These are phyloP conservation scores for Hyphopichia fennica DNA, from an alignment of 1,139 yeast genomes.

Conservation along the genomic window DNA sequence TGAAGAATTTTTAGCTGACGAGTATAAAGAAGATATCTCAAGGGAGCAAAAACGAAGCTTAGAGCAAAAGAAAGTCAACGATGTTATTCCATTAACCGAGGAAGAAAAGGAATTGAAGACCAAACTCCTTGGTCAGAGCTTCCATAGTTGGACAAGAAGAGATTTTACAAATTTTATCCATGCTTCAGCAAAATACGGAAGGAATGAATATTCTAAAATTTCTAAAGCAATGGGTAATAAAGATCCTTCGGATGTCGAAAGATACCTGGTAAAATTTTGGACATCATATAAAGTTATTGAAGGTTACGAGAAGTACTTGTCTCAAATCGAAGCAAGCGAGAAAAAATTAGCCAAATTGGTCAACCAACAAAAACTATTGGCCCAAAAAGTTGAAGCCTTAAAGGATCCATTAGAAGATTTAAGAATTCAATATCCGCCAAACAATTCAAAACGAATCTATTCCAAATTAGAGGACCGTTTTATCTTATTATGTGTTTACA, in stretches of 20 bases:
- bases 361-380: conserved; percentile 66
- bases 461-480: conserved; percentile 87
- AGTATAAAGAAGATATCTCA: conserved; percentile 35
- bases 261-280: conserved; percentile 78
- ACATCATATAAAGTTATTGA: conserved; percentile 66
- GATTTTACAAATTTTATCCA: conserved; percentile 87
- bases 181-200: conserved; percentile 77
- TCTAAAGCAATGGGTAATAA: conserved; percentile 69
- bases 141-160: conserved; percentile 79
- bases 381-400: conserved; percentile 60
- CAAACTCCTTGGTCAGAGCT: conserved; percentile 61
- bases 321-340: conserved; percentile 89
- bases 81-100: conserved; percentile 70
- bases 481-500: conserved; percentile 67
- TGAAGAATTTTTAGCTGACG: conserved; percentile 58
- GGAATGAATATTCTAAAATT: conserved; percentile 59
- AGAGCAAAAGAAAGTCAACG: conserved; percentile 68
- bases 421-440: conserved; percentile 83
- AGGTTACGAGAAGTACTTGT: conserved; percentile 79
- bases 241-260: conserved; percentile 63
- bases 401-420: conserved; percentile 76
- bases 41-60: conserved; percentile 45
- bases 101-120: conserved; percentile 71
- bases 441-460: conserved; percentile 82
- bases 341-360: conserved; percentile 65